Percentiles rank a stretch among this genome's conserved stretches.
These are phyloP conservation scores for Alternaria consortialis DNA, from an alignment of 2,329 filamentous ascomycete genomes.

Conservation along the genomic window DNA sequence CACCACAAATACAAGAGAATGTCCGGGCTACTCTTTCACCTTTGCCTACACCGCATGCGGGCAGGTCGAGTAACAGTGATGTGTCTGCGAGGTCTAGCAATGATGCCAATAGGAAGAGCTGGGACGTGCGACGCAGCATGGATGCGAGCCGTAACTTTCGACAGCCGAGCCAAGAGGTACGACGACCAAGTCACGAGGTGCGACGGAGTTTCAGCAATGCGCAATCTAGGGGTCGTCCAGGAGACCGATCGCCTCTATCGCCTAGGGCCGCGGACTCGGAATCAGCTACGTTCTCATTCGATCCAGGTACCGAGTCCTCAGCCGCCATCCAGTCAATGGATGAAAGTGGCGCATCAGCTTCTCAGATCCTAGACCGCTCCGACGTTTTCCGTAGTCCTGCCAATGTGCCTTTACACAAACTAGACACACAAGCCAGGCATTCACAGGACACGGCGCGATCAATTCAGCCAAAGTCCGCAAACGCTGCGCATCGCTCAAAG, in stretches of 20 bases:
- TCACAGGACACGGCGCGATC: conserved; percentile 53
- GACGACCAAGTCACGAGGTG: conserved; percentile 38
- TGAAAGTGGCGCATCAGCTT: conserved; percentile 81
- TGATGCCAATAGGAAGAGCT: conserved; percentile 52
- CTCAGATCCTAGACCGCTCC: conserved; percentile 86
- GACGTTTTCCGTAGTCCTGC: conserved; percentile 88
- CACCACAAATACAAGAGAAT: conserved; percentile 47
- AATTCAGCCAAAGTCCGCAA: conserved; percentile 20
- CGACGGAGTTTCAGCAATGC: conserved; percentile 71
- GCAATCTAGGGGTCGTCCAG: conserved; percentile 59
- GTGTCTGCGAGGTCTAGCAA: conserved; percentile 55
- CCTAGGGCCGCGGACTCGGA: conserved; percentile 70
- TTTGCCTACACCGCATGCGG: conserved; percentile 44
- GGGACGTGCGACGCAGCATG: conserved; percentile 48
- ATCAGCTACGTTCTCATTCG: conserved; percentile 77
- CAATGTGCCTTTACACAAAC: conserved; percentile 29
- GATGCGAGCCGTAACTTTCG: conserved; percentile 64
- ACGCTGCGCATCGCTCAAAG: conserved; percentile 19
- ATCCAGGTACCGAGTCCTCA: conserved; percentile 78
- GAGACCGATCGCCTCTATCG: conserved; percentile 59
- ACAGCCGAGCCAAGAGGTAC: conserved; percentile 46
- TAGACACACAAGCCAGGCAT: conserved; percentile 34
- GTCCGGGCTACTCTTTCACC: conserved; percentile 58
- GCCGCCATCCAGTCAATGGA: conserved; percentile 69
- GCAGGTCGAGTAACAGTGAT: conserved; percentile 53